Base-by-base conservation (phyloP, 371 early-diverging fungal genomes). In the Actinomucor elegans region DNA sequence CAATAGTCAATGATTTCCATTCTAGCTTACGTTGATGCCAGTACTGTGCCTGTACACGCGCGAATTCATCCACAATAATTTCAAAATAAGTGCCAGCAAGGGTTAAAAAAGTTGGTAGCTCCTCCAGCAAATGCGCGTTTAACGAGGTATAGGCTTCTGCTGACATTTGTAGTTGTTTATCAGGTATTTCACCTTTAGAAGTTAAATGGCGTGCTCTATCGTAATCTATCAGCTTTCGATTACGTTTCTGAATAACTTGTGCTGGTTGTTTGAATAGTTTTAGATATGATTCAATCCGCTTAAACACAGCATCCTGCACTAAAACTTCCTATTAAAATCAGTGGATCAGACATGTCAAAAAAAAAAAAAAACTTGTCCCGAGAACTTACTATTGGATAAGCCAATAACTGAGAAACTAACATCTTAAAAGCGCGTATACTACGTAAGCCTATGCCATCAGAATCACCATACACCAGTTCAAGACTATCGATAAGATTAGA, bases 211-310 rank as follows among this genome's bases (percentile, higher is more conserved):
- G 68, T 1, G 73, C 82, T 15, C 88, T 78, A 56, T 91, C 90
- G 63, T 84, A 87, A 59, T 92, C 93, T 23, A 92, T 57, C 35
- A 84, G 55, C 55, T 92, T 92, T 48, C 83, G 75, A 7, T 85
- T 84, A 4, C 93, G 75, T 56, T 92, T 92, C 56, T 79, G 79
- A 64, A 90, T 89, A n/a, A 92, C 83, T 49, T 85, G 79, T 29
- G 69, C 58, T 3, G 91, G 91, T n/a, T 84, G 85, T 36, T 83
- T 77, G 62, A 87, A 90, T 18, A 75, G 67, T 18, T 67, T 71
- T 24, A 86, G 57, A 45, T 86, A 79, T 2, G 49, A 64, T 14
- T 87, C 86, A 26, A 91, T 74, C 29, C 73, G 67, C 20, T 81
- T 81, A 35, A 79, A 75, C 8, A 89, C 67, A n/a, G n/a, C n/a